Base-by-base conservation (phyloP, 1,139 yeast species). In the Suhomyces yuchorum region DNA sequence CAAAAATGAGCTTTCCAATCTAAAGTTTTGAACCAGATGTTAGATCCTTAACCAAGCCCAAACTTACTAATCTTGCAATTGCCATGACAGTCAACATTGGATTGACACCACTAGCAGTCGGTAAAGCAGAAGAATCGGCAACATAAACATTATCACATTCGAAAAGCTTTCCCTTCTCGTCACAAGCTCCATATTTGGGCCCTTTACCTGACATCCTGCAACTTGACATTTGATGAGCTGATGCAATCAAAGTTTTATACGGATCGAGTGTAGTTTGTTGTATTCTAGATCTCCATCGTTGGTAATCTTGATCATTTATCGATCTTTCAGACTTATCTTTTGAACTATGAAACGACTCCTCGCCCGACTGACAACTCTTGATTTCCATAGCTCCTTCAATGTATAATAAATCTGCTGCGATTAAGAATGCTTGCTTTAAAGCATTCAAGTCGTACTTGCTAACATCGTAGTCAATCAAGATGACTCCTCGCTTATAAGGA, bases 171-270 rank as follows among this genome's bases (percentile, higher is more conserved):
- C 85, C 86, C 23, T 63, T 67, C 28, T 59, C 59, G 52, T 79
- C 81, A 43, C 77, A 72, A 6, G 84, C 84, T 4, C 82, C 81
- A 49, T 71, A 57, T n/a, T 54, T 52, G 9, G 84, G 78, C 11
- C 78, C 77, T 55, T 70, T 69, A 15, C 82, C 81, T 3, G 77
- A 67, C 71, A 81, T 80, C 51, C 85, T 71, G 58, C 85, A 81
- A 4, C 78, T 60, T 46, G 81, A 71, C 85, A 81, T 81, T 61
- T 81, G 86, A 60, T 81, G 86, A 5, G 86, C 86, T 3, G 79
- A 70, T 1, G 85, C 86, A 51, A 69, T 66, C 3, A 68, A 51
- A 1, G 71, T 56, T 3, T 71, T 72, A 48, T 63, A 73, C 3
- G 59, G 44, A 22, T 61, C 64, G 40, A 75, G 59, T 11, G 66